Base-by-base conservation (phyloP, 2,329 filamentous ascomycete species). In the Aspergillus floridensis region DNA sequence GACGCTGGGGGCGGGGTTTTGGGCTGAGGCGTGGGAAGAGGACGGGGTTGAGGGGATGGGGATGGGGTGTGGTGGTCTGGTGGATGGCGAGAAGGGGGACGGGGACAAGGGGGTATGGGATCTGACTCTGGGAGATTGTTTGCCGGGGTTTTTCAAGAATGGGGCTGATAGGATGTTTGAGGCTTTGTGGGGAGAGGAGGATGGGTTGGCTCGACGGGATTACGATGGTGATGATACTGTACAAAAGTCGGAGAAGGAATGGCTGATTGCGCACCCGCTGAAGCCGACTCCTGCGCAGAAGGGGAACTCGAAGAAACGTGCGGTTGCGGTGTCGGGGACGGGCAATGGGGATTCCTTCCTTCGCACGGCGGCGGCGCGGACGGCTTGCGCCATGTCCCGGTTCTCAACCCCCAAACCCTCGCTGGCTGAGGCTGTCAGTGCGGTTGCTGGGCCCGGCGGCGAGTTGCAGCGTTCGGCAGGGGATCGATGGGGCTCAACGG, bases 271-370 rank as follows among this genome's bases (percentile, higher is more conserved):
- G n/a, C 47, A 52, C 24, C 47, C 48, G 35, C 38, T 26, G 14
- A 22, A 29, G 26, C 26, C 22, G 6, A 11, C 48, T 22, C 16
- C 2, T 48, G 47, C 22, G 35, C 5, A 29, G 24, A 24, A 29
- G 21, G n/a, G 16, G 21, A 16, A 49, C n/a, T 19, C 48, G 21
- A 21, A 21, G 44, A 41, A 70, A 62, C 74, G 76, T 52, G 78
- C 77, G 3, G 72, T 85, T 70, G 90, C 82, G 0, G 78, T 91
- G 10, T 93, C 90, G 0, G 90, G 91, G 0, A 93, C 92, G 0
- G 93, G 92, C 0, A 96, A 96, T 67, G 92, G 93, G 0, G 92
- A 96, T 75, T 91, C 90, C 0, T 96, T 96, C 72, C 81, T 96
- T 16, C 86, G 91, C 4, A 79, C 86, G 2, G 84, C 82, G 14